Conservation (phyloP, 345 rosid species). For the Bruguiera parviflora region DNA sequence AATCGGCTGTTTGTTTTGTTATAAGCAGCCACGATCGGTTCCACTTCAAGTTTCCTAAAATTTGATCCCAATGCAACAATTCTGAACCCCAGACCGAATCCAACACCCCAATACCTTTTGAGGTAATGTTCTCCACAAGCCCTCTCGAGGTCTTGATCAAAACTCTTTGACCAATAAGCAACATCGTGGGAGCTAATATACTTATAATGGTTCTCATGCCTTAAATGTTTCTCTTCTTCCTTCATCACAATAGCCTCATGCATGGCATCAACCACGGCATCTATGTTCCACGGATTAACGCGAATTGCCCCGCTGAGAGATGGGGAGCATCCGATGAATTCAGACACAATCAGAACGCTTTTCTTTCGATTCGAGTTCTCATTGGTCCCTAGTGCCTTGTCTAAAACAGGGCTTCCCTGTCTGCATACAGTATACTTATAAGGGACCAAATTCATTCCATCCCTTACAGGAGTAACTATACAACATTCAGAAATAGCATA, state of each 20-base stretch:
- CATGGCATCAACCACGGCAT: slow-evolving; percentile 62
- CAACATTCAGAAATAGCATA: slow-evolving; percentile 70
- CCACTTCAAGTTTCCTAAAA: slow-evolving; percentile 56
- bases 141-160: slow-evolving; percentile 68
- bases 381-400: slow-evolving; percentile 47
- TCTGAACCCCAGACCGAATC: slow-evolving; percentile 66
- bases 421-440: slow-evolving; percentile 72
- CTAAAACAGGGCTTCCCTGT: slow-evolving; percentile 62
- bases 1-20: slow-evolving; percentile 47
- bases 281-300: slow-evolving; percentile 81
- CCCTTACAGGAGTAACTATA: slow-evolving; percentile 76
- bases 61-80: slow-evolving; percentile 64
- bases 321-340: slow-evolving; percentile 88
- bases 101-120: slow-evolving; percentile 74
- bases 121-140: slow-evolving; percentile 65
- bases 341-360: slow-evolving; percentile 75
- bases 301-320: slow-evolving; percentile 85
- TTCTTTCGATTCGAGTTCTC: slow-evolving; percentile 30
- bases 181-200: slow-evolving; percentile 80
- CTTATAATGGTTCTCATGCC: slow-evolving; percentile 82
- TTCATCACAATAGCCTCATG: slow-evolving; percentile 40
- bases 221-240: slow-evolving; percentile 53
- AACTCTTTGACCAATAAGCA: slow-evolving; percentile 74
- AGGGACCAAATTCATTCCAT: slow-evolving; percentile 88
- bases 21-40: slow-evolving; percentile 54